A percentile compares a stretch with the other conserved stretches of the same genome.
These are phyloP conservation scores for Suillus cothurnatus DNA, from an alignment of 768 basidiomycete genomes.

Conservation along the genomic window DNA sequence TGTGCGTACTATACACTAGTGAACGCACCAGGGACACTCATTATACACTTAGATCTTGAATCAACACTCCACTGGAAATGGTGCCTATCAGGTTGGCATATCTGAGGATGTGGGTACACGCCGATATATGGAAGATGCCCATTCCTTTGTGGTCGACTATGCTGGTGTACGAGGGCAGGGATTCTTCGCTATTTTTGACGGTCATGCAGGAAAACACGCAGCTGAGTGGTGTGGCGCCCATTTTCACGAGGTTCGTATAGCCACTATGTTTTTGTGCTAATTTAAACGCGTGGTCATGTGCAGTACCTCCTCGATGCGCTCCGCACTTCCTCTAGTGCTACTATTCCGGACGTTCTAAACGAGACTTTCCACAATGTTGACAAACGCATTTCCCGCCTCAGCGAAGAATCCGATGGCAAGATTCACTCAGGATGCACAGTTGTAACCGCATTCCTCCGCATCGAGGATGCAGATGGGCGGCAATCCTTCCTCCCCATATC, in stretches of 20 bases:
- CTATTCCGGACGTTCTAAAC: slow-evolving; percentile 89
- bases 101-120: slow-evolving; percentile 88
- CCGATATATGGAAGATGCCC: slow-evolving; percentile 96
- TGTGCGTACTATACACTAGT: slow-evolving; percentile 43
- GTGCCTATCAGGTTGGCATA: slow-evolving; percentile 62
- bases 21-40: background rate
- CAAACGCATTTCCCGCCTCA: slow-evolving; percentile 74
- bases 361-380: slow-evolving; percentile 95
- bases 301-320: slow-evolving; percentile 73
- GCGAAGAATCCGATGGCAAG: slow-evolving; percentile 86
- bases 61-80: slow-evolving; percentile 67
- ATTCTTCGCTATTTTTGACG: slow-evolving; percentile 98
- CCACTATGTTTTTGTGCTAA: background rate
- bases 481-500: slow-evolving; percentile 63
- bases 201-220: slow-evolving; percentile 97
- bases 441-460: slow-evolving; percentile 90
- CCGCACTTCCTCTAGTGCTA: slow-evolving; percentile 52
- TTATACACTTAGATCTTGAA: slow-evolving; percentile 36
- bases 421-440: slow-evolving; percentile 98
- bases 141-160: slow-evolving; percentile 95
- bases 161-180: slow-evolving; percentile 91
- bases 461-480: slow-evolving; percentile 78
- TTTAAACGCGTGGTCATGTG: background rate
- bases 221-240: slow-evolving; percentile 98
- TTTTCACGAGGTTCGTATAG: slow-evolving; percentile 78